Base-by-base conservation (phyloP, 805 yeast genomes). In the Ogataea populi-albae region DNA sequence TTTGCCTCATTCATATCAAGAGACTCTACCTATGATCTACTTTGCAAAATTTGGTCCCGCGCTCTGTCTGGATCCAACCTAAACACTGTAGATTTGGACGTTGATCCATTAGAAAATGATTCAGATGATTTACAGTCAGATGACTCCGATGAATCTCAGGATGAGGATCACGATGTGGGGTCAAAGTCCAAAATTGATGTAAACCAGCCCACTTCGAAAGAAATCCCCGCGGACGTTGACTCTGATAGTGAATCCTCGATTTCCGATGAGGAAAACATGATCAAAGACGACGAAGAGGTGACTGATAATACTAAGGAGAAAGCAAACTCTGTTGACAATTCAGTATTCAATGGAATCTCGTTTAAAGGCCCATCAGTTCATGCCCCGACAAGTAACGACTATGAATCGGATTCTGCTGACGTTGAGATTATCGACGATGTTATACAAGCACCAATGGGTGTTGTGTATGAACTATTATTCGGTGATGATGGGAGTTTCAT, bases 1-100 rank as follows among this genome's bases (percentile, higher is more conserved):
- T 82, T 82, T 65, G 86, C 86, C 0, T 73, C 83, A 1, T 75
- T 82, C 41, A 62, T 79, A 18, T 65, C 78, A 3, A 66, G 89
- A 46, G 89, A 82, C 56, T 38, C 65, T 1, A 63, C 76, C 0
- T 73, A 65, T 47, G 66, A 64, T 35, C 55, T 75, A 23, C 71
- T 85, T 34, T 67, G 75, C 4, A 73, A 68, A 32, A 73, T 81
- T 6, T 83, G 93, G 91, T 73, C 74, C 35, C 63, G 66, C 32
- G 47, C 61, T 8, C 59, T 68, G 3, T 47, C 61, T 28, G 56
- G 57, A 11, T 37, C 54, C 12, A 30, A 34, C 17, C 25, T 40
- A 21, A 50, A 42, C 33, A 45, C 47, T 7, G 40, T 45, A 12
- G 52, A 46, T 21, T 17, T 47, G 18, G 55, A 52, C 17, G 30